Percentiles rank a stretch among this genome's conserved stretches.
phyloP scores from a whole-genome alignment of 176 grass and related monocot genomes.

The Bolboschoenus planiculmis region DNA sequence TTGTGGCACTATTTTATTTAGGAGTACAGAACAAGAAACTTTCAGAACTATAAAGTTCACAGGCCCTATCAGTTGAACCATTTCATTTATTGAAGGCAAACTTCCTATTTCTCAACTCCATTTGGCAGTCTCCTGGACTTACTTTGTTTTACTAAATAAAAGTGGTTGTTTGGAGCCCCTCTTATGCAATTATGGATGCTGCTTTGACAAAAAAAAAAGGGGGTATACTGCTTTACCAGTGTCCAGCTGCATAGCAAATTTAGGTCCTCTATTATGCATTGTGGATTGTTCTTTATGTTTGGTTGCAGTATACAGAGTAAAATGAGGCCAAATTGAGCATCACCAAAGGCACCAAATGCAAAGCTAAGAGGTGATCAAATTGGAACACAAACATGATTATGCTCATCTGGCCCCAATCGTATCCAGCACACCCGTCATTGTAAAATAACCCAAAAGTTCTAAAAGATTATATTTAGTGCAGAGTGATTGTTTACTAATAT shows the following conservation, averaged over 20 bases:
- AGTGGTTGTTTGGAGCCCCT: too few relatives aligned
- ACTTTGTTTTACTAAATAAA: not conserved
- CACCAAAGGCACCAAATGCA: not conserved
- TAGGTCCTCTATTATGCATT: not conserved
- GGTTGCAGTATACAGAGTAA: not conserved
- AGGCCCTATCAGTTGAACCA: not conserved
- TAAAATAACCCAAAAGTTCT: not conserved
- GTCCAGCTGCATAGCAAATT: not conserved
- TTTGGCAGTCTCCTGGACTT: not conserved
- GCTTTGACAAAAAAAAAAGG: too few relatives aligned
- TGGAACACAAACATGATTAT: not conserved
- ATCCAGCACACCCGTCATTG: not conserved
- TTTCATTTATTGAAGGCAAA: not conserved
- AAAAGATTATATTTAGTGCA: not conserved
- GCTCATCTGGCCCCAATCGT: not conserved
- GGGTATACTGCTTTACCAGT: not conserved
- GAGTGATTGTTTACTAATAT: not conserved
- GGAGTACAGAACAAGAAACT: not conserved
- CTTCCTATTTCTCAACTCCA: not conserved
- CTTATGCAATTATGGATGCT: too few relatives aligned
- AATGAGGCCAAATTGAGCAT: not conserved
- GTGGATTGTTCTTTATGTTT: not conserved
- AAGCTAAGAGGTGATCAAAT: not conserved
- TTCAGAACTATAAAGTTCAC: not conserved
- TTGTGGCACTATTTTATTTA: not conserved